Evolutionary conservation across 2,329 filamentous ascomycete species (phyloP).

Genomic region (Aspergillus quadricinctus): DNA sequence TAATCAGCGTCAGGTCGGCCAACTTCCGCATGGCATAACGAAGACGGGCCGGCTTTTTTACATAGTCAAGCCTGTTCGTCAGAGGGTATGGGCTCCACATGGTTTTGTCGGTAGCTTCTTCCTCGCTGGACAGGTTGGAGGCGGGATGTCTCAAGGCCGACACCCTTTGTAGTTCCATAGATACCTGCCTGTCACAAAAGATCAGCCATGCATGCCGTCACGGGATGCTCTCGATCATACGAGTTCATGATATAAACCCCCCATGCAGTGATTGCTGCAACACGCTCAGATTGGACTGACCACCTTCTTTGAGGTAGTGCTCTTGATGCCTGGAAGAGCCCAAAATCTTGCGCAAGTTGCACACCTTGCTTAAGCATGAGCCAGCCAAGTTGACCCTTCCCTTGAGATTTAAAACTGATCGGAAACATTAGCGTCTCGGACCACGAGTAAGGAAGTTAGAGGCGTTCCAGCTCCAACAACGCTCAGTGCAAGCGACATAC

Average conservation of each 20-base stretch:
- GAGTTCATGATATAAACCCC: slow-evolving; percentile 28
- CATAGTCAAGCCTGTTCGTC: slow-evolving; percentile 24
- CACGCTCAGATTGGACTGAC: slow-evolving; percentile 16
- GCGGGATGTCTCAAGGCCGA: slow-evolving; percentile 18
- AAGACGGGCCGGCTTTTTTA: slow-evolving; percentile 23
- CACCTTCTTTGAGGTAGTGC: slow-evolving; percentile 4
- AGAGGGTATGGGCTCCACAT: slow-evolving; percentile 33
- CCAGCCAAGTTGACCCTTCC: slow-evolving; percentile 25
- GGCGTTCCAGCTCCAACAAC: neutral
- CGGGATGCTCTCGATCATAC: slow-evolving; percentile 11
- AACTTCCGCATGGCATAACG: slow-evolving; percentile 19
- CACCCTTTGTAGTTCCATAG: slow-evolving; percentile 20
- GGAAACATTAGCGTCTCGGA: slow-evolving; percentile 11
- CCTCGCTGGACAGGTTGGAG: slow-evolving; percentile 9
- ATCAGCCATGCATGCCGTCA: slow-evolving; percentile 6
- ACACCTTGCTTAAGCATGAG: slow-evolving; percentile 29
- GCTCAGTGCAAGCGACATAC: slow-evolving; percentile 18
- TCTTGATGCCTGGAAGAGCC: slow-evolving; percentile 19
- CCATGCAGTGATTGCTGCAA: slow-evolving; percentile 26
- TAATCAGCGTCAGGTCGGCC: slow-evolving; percentile 19
- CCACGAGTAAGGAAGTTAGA: neutral
- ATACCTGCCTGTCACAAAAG: slow-evolving; percentile 22
- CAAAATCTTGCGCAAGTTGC: slow-evolving; percentile 29
- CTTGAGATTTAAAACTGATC: slow-evolving; percentile 25
- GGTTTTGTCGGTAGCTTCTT: slow-evolving; percentile 12